Percentiles rank a stretch among this genome's conserved stretches.
Conservation (phyloP, 2,329 filamentous ascomycete species). For the Conoideocrella luteorostrata region DNA sequence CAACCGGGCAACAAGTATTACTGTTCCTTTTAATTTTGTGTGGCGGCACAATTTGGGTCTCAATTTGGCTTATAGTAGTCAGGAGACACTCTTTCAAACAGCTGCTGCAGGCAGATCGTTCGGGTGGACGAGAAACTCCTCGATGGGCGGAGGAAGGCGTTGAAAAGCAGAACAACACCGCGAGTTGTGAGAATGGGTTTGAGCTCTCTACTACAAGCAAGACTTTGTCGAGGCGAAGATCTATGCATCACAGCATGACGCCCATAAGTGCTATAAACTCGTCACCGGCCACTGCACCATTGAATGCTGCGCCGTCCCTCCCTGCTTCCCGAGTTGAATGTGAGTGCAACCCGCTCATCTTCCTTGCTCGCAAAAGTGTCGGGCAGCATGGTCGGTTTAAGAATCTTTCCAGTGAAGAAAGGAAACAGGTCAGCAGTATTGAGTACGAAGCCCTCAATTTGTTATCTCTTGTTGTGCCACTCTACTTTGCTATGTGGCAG, state of each 20-base stretch:
- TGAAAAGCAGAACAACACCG: no score
- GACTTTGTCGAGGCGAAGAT: neutral
- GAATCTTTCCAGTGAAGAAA: conserved; percentile 44
- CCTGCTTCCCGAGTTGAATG: neutral
- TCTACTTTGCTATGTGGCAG: conserved; percentile 56
- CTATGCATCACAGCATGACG: neutral
- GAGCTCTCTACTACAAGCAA: neutral
- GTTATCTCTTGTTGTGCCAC: conserved; percentile 51
- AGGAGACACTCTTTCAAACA: conserved; percentile 56
- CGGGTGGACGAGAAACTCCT: neutral
- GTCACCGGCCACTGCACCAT: neutral
- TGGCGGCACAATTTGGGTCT: conserved; percentile 62
- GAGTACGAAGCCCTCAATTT: conserved; percentile 59
- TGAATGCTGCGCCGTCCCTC: neutral
- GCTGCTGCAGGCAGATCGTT: conserved; percentile 47
- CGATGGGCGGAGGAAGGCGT: neutral
- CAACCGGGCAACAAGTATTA: conserved; percentile 61
- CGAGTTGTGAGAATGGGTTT: neutral
- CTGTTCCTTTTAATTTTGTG: conserved; percentile 60
- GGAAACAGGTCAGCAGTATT: conserved; percentile 26
- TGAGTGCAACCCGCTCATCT: neutral
- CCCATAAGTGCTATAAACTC: neutral
- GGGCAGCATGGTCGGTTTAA: conserved; percentile 50
- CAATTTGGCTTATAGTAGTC: conserved; percentile 55
- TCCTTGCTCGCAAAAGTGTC: conserved; percentile 15